phyloP scores from a whole-genome alignment of 1,284 basidiomycete species.

The Cutaneotrichosporon mucoides region DNA sequence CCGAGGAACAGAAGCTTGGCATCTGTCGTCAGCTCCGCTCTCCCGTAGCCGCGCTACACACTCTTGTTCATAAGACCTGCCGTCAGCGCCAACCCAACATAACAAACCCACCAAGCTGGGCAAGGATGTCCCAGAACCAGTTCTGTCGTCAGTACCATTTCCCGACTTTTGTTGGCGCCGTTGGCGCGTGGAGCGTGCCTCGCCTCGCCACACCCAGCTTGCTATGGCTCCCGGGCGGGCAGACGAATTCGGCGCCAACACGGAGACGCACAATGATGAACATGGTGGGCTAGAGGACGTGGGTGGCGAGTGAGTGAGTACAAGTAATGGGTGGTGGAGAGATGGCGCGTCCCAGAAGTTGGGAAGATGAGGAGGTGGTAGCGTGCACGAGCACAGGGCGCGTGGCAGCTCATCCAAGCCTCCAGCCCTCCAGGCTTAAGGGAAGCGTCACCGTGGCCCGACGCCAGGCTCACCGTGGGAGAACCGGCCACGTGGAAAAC shows the following conservation, averaged over 20 bases:
- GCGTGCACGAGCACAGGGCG: no score
- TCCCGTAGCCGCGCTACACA: slow-evolving; percentile 18
- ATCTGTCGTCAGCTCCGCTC: slow-evolving; percentile 25
- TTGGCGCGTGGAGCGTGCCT: no score
- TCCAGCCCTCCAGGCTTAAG: no score
- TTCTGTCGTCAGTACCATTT: slow-evolving; percentile 48
- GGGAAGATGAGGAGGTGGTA: no score
- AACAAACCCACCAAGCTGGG: slow-evolving; percentile 69
- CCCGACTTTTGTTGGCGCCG: no score
- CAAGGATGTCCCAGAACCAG: slow-evolving; percentile 93
- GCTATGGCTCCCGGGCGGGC: no score
- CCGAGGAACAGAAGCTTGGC: slow-evolving; percentile 99
- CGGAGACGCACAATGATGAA: slow-evolving; percentile 59
- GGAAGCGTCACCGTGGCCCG: no score
- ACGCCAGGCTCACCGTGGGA: no score
- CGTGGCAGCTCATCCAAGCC: no score
- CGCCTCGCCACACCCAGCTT: no score
- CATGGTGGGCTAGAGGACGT: slow-evolving; percentile 53
- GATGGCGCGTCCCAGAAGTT: background rate
- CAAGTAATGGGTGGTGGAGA: background rate
- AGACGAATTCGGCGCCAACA: background rate
- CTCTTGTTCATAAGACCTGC: slow-evolving; percentile 96
- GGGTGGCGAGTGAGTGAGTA: background rate
- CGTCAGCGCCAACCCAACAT: background rate
- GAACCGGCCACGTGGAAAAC: no score